These are phyloP conservation scores for Diplodia mutila DNA, from an alignment of 2,329 filamentous ascomycete genomes.

Conservation along the genomic window DNA sequence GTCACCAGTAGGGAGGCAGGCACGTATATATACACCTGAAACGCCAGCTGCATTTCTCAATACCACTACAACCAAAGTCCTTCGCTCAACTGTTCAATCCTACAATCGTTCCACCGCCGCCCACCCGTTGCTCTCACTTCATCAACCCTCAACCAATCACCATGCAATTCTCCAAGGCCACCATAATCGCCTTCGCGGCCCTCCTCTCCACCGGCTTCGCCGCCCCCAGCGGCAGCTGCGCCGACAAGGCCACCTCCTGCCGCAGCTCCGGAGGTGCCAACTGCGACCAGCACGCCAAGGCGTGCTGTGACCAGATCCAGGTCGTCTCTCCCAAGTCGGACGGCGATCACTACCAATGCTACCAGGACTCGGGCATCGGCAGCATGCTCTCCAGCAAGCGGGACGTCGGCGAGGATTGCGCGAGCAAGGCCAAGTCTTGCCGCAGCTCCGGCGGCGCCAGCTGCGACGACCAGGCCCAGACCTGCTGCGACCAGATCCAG, in stretches of 20 bases:
- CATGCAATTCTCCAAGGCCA: slow-evolving; percentile 12
- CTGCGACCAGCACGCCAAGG: neutral
- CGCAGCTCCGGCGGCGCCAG: neutral
- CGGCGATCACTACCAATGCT: neutral
- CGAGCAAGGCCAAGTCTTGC: neutral
- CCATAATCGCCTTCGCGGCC: slow-evolving; percentile 2
- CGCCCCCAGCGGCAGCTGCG: neutral
- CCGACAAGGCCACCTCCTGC: slow-evolving; percentile 4
- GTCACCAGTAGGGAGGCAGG: neutral
- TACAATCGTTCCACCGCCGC: neutral
- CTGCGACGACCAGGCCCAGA: neutral
- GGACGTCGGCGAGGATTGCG: neutral
- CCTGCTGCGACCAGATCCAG: neutral
- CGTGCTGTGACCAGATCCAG: neutral
- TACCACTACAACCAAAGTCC: neutral
- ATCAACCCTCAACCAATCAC: neutral
- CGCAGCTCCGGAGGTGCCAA: neutral
- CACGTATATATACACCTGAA: neutral
- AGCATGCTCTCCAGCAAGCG: slow-evolving; percentile 4
- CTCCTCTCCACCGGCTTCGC: slow-evolving; percentile 4
- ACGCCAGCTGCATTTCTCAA: neutral
- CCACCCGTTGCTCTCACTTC: neutral
- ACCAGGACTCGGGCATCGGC: neutral
- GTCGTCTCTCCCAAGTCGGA: neutral
- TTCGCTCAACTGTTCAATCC: neutral